Evolutionary conservation across 208 protist species (phyloP).

Genomic region (Leishmania braziliensis): DNA sequence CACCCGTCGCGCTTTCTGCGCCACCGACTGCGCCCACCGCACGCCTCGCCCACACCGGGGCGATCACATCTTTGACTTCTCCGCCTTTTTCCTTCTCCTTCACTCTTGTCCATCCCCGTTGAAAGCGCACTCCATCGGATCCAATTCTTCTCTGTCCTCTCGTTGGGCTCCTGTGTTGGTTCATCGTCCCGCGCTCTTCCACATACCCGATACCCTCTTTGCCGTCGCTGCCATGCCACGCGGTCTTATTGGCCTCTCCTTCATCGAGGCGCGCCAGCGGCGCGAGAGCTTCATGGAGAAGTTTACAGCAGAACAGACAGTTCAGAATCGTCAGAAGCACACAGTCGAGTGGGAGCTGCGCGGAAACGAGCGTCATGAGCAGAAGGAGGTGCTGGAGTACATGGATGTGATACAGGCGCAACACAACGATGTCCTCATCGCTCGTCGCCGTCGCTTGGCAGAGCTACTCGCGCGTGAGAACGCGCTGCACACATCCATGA

Average conservation of each 20-base stretch:
- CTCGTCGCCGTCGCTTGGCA: constrained; percentile 70
- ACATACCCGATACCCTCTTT: neutral
- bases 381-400: constrained; percentile 57
- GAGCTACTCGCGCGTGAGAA: constrained; percentile 66
- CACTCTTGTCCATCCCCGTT: neutral
- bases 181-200: neutral
- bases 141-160: neutral
- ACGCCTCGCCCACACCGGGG: neutral
- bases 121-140: neutral
- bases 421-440: constrained; percentile 80
- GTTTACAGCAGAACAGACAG: constrained; percentile 51
- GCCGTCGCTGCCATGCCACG: constrained; percentile 15
- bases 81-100: neutral
- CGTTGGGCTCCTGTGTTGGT: neutral
- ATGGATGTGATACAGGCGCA: constrained; percentile 78
- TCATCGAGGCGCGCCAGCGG: constrained; percentile 70
- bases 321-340: constrained; percentile 45
- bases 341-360: constrained; percentile 69
- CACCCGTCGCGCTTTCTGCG: neutral
- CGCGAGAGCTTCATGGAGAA: constrained; percentile 68
- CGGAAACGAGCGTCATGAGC: constrained; percentile 42
- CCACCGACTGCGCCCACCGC: neutral
- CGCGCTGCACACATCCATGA: constrained; percentile 69
- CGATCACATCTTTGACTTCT: constrained; percentile 2
- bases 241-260: constrained; percentile 21